Evolutionary conservation across 2,329 filamentous ascomycete species (phyloP).

Genomic region (Colletotrichum sp.): DNA sequence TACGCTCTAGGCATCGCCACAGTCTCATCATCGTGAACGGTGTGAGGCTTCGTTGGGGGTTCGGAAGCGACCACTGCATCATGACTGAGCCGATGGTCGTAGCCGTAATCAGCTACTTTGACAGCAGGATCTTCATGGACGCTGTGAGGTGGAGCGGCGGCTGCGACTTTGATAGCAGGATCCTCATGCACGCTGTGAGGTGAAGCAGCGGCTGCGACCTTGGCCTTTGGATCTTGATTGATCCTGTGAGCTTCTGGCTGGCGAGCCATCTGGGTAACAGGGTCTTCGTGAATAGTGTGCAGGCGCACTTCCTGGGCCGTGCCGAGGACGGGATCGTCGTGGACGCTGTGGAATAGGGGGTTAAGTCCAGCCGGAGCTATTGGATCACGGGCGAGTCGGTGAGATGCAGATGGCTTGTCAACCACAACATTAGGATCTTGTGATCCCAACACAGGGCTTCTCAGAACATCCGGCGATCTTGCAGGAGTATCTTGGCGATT

Average conservation of each 20-base stretch:
- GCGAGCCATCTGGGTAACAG: neutral
- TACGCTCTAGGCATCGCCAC: neutral
- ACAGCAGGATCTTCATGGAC: neutral
- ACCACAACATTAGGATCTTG: neutral
- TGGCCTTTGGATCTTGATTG: neutral
- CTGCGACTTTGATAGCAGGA: neutral
- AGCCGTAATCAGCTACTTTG: neutral
- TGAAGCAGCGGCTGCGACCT: neutral
- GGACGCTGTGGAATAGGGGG: neutral
- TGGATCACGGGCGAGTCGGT: conserved; percentile 6
- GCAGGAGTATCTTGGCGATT: conserved; percentile 7
- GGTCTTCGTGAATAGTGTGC: conserved; percentile 6
- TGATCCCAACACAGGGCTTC: neutral
- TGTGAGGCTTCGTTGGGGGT: neutral
- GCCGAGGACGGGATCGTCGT: conserved; percentile 1
- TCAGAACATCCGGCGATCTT: conserved; percentile 1
- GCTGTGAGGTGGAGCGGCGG: neutral
- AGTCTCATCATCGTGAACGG: neutral
- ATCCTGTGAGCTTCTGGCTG: neutral
- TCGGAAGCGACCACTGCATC: neutral
- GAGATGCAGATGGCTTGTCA: neutral
- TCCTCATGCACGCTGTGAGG: neutral
- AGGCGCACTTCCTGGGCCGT: conserved; percentile 3
- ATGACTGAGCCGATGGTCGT: conserved; percentile 5
- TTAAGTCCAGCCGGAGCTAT: neutral